Evolutionary conservation across 2,329 filamentous ascomycete species (phyloP).

Genomic region (Lasiodiplodia hormozganensis): DNA sequence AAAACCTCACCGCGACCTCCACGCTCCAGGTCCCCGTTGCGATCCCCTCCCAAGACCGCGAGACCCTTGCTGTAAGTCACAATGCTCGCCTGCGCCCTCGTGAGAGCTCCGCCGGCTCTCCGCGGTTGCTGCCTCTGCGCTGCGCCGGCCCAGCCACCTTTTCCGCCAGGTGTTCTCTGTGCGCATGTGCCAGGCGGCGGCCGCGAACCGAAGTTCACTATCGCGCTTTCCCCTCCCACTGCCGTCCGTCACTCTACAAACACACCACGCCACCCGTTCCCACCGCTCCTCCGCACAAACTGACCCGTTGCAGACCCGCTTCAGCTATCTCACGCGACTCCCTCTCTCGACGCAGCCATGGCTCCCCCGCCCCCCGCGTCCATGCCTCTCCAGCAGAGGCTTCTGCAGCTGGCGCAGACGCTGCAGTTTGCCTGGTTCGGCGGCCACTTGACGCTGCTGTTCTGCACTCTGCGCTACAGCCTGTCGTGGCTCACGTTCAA

Average conservation of each 20-base stretch:
- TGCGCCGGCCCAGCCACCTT: conserved; percentile 37
- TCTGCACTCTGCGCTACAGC: conserved; percentile 81
- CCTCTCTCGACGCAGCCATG: conserved; percentile 56
- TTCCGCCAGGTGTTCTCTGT: conserved; percentile 37
- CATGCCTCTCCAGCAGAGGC: conserved; percentile 74
- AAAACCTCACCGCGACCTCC: conserved; percentile 20
- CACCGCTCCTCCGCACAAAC: not conserved
- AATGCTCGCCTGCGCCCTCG: conserved; percentile 18
- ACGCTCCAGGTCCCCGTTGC: conserved; percentile 1
- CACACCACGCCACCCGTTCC: not conserved
- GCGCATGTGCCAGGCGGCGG: conserved; percentile 21
- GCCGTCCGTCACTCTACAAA: not conserved
- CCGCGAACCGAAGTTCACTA: conserved; percentile 10
- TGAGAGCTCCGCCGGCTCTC: not conserved
- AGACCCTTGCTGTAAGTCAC: conserved; percentile 39
- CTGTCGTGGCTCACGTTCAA: conserved; percentile 91
- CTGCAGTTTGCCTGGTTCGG: conserved; percentile 78
- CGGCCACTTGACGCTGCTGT: conserved; percentile 85
- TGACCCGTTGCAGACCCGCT: conserved; percentile 22
- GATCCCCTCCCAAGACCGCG: conserved; percentile 5
- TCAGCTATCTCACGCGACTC: conserved; percentile 39
- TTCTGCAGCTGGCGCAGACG: conserved; percentile 82
- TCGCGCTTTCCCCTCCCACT: conserved; percentile 20
- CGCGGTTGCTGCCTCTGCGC: conserved; percentile 17
- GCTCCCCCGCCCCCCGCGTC: conserved; percentile 75